phyloP scores from a whole-genome alignment of 2,329 filamentous ascomycete genomes.

The Epicoccum sorghinum region DNA sequence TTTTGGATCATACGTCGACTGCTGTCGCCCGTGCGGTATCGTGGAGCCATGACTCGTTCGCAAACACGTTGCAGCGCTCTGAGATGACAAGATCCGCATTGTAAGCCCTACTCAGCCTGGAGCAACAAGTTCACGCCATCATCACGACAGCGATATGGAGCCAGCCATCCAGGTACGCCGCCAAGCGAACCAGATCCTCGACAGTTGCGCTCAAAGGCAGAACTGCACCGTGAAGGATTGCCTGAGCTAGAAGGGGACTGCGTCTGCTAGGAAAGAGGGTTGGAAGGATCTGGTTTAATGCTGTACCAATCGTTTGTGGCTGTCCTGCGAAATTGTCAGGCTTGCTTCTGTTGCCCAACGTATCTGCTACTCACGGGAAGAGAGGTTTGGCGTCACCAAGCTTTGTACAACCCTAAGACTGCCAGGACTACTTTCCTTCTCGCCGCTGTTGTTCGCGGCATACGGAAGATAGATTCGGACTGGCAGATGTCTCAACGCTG shows the following conservation, averaged over 20 bases:
- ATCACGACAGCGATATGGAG: conserved; percentile 81
- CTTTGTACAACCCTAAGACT: conserved; percentile 69
- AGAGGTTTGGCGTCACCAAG: conserved; percentile 63
- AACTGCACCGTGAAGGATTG: conserved; percentile 82
- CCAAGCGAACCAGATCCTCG: conserved; percentile 81
- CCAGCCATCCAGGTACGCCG: conserved; percentile 92
- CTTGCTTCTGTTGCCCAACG: conserved; percentile 20
- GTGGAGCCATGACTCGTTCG: background rate
- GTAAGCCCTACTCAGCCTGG: conserved; percentile 7
- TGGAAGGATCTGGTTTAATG: conserved; percentile 76
- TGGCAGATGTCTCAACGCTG: conserved; percentile 78
- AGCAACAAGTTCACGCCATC: conserved; percentile 53
- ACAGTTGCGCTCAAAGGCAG: conserved; percentile 81
- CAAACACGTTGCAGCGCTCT: conserved; percentile 3
- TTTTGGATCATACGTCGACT: conserved; percentile 3
- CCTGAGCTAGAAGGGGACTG: conserved; percentile 81
- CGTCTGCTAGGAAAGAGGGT: conserved; percentile 84
- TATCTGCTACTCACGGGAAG: conserved; percentile 38
- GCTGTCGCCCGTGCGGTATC: background rate
- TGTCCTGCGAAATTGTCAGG: conserved; percentile 49
- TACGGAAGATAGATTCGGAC: conserved; percentile 81
- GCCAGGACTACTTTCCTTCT: conserved; percentile 41
- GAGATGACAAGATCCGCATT: conserved; percentile 12
- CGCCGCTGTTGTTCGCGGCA: conserved; percentile 27
- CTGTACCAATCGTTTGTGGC: conserved; percentile 74